A percentile compares a stretch with the other conserved stretches of the same genome.
Evolutionary conservation across 331 rosid species (phyloP).

Genomic region (Arachis monticola): DNA sequence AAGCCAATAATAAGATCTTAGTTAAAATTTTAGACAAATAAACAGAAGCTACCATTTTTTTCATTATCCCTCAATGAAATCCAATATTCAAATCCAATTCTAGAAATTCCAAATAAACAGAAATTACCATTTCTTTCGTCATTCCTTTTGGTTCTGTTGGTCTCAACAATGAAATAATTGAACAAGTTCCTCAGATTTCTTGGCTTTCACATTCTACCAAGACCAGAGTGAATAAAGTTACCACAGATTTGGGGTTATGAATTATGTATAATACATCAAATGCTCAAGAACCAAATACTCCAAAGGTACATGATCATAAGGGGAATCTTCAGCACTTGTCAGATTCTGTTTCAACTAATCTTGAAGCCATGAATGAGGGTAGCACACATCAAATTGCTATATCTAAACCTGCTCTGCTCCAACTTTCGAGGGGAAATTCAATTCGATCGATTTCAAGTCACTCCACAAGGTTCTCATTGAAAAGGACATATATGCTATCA

Average conservation of each 20-base stretch:
- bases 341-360: slow-evolving; percentile 60
- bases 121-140: slow-evolving; percentile 43
- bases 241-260: slow-evolving; percentile 96
- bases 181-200: slow-evolving; percentile 42
- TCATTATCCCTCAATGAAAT: no score
- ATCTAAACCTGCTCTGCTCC: slow-evolving; percentile 57
- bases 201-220: no score
- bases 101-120: slow-evolving; percentile 40
- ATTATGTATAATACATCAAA: slow-evolving; percentile 60
- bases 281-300: slow-evolving; percentile 51
- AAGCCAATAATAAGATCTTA: no score
- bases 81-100: no score
- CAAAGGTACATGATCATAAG: slow-evolving; percentile 49
- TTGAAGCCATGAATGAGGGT: slow-evolving; percentile 48
- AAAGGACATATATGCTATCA: slow-evolving; percentile 59
- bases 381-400: slow-evolving; percentile 44
- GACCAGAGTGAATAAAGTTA: slow-evolving; percentile 38
- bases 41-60: no score
- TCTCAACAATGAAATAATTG: slow-evolving; percentile 37
- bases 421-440: slow-evolving; percentile 48
- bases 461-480: slow-evolving; percentile 54
- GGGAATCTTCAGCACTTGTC: slow-evolving; percentile 47
- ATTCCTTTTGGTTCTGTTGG: slow-evolving; percentile 41
- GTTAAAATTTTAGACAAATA: no score
- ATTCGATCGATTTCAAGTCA: slow-evolving; percentile 67